Percentiles rank a stretch among this genome's conserved stretches.
Conservation (phyloP, 148 eudicot species). For the Vaccinium macrocarpon region DNA sequence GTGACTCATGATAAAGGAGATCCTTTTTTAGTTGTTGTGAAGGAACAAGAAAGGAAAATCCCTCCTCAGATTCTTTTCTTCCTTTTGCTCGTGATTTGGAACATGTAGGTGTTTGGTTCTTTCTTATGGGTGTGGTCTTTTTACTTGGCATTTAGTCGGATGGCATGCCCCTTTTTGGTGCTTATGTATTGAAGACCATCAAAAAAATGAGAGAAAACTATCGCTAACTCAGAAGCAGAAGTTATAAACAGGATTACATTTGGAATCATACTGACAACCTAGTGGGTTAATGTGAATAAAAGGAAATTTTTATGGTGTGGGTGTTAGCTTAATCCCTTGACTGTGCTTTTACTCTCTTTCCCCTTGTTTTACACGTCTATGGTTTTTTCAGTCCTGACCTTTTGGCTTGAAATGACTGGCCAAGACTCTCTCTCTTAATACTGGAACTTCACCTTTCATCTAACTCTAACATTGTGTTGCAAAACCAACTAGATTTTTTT, state of each 20-base stretch:
- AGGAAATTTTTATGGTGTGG: neutral
- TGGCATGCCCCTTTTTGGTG: neutral
- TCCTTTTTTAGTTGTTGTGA: neutral
- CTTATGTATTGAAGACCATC: neutral
- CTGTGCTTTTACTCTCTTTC: neutral
- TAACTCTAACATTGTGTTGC: too few relatives aligned
- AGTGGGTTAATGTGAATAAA: neutral
- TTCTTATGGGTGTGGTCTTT: neutral
- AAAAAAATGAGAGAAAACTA: neutral
- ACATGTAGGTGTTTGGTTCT: neutral
- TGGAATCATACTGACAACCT: neutral
- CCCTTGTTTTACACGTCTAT: neutral
- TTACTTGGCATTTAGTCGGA: neutral
- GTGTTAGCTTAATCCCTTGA: neutral
- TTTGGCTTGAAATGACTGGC: neutral
- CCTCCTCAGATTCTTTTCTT: neutral
- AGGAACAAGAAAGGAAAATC: neutral
- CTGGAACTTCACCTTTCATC: neutral
- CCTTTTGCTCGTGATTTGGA: neutral
- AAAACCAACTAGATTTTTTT: too few relatives aligned
- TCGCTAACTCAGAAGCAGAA: neutral
- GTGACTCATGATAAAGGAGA: neutral
- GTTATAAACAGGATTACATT: neutral
- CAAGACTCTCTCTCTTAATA: neutral
- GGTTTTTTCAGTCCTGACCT: neutral